A percentile compares a stretch with the other conserved stretches of the same genome.
Conservation (phyloP, 257 asterid species). For the Solanum dulcamara region DNA sequence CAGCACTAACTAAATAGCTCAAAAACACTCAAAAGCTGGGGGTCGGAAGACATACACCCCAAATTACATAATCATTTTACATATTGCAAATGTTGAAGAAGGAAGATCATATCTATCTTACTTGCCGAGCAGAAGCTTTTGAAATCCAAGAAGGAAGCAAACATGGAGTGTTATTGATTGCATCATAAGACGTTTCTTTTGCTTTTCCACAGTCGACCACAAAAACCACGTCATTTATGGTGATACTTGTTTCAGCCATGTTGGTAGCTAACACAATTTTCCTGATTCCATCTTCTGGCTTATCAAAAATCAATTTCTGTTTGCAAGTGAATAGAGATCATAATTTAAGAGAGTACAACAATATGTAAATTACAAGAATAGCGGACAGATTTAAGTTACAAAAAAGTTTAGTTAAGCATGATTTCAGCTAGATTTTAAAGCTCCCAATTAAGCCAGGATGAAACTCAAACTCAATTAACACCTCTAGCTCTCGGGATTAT, state of each 20-base stretch:
- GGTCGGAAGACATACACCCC: not conserved
- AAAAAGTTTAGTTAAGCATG: not conserved
- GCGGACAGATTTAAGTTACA: not conserved
- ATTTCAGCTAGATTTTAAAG: not conserved
- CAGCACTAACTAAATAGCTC: not conserved
- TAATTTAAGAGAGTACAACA: not conserved
- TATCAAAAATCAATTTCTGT: slow-evolving; percentile 81
- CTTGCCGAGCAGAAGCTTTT: slow-evolving; percentile 93
- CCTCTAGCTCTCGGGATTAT: not conserved
- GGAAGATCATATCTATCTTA: slow-evolving; percentile 10
- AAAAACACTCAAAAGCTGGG: not conserved
- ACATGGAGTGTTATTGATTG: slow-evolving; percentile 91
- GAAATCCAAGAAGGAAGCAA: slow-evolving; percentile 96
- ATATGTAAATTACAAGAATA: not conserved
- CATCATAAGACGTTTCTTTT: slow-evolving; percentile 95
- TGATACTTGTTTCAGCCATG: slow-evolving; percentile 96
- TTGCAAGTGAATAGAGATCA: not conserved
- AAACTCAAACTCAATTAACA: not conserved
- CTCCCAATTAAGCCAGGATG: not conserved
- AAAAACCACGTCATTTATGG: slow-evolving; percentile 91
- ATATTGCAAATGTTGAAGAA: not conserved
- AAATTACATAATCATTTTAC: not conserved
- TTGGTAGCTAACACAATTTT: slow-evolving; percentile 93
- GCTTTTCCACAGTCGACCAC: slow-evolving; percentile 97
- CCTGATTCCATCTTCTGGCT: slow-evolving; percentile 76